Evolutionary conservation across 169 alveolate genomes (phyloP).

Genomic region (Theileria orientalis): DNA sequence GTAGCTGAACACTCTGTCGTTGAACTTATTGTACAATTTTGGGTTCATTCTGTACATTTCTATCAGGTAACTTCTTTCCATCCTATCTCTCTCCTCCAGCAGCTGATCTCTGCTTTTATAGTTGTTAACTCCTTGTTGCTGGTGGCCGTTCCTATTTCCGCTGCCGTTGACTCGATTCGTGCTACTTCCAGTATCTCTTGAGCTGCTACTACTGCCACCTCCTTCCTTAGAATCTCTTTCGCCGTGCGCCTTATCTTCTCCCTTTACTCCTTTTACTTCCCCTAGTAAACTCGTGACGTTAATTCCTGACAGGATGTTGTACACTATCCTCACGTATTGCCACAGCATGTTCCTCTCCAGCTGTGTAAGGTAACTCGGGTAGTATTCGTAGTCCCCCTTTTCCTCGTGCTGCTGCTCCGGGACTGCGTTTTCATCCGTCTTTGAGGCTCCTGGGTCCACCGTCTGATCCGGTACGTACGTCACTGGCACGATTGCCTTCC

Average conservation of each 20-base stretch:
- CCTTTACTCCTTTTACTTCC: background rate
- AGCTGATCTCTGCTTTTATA: background rate
- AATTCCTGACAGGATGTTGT: constrained; percentile 13
- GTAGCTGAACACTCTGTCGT: background rate
- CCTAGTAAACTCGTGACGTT: background rate
- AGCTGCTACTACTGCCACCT: too few relatives aligned
- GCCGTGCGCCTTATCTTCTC: background rate
- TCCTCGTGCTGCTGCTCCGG: background rate
- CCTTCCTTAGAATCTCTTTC: background rate
- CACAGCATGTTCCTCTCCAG: constrained; percentile 40
- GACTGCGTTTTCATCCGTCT: background rate
- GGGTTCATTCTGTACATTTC: constrained; percentile 62
- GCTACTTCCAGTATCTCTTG: constrained; percentile 15
- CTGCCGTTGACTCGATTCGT: constrained; percentile 1
- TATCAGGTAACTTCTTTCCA: constrained; percentile 15
- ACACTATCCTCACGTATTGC: constrained; percentile 55
- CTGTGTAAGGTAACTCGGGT: constrained; percentile 44
- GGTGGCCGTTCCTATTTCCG: constrained; percentile 2
- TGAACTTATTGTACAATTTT: constrained; percentile 18
- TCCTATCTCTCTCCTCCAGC: background rate
- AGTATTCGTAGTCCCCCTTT: background rate
- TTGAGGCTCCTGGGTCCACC: too few relatives aligned
- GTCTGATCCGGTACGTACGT: too few relatives aligned
- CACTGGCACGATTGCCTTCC: constrained; percentile 1
- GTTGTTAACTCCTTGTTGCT: background rate